Evolutionary conservation across 495 filamentous ascomycete species (phyloP).

Genomic region (Melanomma pulvis-pyrius): DNA sequence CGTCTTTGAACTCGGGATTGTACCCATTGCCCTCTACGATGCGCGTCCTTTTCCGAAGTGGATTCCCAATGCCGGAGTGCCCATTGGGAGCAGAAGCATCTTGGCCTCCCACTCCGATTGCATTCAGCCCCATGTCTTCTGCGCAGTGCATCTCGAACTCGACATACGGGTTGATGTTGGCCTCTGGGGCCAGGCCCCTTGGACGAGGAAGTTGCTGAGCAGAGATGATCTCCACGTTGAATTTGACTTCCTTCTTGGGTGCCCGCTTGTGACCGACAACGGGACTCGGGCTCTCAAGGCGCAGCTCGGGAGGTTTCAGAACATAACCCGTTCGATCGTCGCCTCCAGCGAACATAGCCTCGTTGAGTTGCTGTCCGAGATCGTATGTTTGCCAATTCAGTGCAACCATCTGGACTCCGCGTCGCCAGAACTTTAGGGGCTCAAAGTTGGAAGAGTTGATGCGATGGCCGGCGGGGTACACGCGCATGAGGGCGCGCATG

Average conservation of each 20-base stretch:
- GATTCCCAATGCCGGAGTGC: constrained; percentile 70
- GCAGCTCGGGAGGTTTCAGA: constrained; percentile 84
- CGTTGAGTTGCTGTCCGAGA: constrained; percentile 89
- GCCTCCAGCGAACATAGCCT: constrained; percentile 96
- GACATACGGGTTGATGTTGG: constrained; percentile 85
- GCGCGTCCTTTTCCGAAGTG: constrained; percentile 75
- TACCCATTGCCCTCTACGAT: constrained; percentile 86
- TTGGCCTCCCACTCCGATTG: constrained; percentile 66
- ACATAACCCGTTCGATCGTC: constrained; percentile 88
- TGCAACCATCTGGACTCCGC: constrained; percentile 94
- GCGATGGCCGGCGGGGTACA: constrained; percentile 82
- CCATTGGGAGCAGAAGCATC: constrained; percentile 67
- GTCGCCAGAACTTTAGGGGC: constrained; percentile 87
- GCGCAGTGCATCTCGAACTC: constrained; percentile 93
- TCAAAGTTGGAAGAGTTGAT: constrained; percentile 89
- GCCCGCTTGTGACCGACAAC: constrained; percentile 56
- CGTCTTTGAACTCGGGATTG: constrained; percentile 80
- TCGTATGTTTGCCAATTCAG: constrained; percentile 99
- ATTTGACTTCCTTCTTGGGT: constrained; percentile 75
- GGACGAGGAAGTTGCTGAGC: constrained; percentile 92
- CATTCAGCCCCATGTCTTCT: constrained; percentile 78
- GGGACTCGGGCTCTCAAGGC: constrained; percentile 48
- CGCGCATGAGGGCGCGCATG: constrained; percentile 85
- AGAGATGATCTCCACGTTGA: constrained; percentile 86
- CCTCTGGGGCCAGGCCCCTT: constrained; percentile 65